phyloP scores from a whole-genome alignment of 192 early-diverging fungal genomes.

The Cladochytrium replicatum region DNA sequence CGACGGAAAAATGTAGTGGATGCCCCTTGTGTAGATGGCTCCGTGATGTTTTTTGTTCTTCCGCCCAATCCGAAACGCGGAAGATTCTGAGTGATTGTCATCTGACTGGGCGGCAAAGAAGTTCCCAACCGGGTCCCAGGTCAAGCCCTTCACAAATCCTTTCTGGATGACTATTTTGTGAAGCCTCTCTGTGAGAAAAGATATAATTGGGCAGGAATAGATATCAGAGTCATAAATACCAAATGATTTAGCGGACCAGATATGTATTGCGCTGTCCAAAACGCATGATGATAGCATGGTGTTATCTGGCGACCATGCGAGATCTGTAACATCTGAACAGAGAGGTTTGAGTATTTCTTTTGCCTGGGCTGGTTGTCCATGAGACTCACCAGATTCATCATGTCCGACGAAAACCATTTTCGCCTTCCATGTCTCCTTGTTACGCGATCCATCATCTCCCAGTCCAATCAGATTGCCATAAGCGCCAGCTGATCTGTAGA shows the following conservation, averaged over 20 bases:
- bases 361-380: background rate
- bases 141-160: constrained; percentile 92
- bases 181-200: constrained; percentile 32
- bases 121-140: constrained; percentile 92
- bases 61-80: constrained; percentile 76
- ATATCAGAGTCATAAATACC: too few relatives aligned
- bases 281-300: constrained; percentile 82
- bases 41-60: constrained; percentile 61
- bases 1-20: constrained; percentile 84
- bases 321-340: constrained; percentile 69
- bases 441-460: too few relatives aligned
- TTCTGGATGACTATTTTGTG: constrained; percentile 56
- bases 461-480: constrained; percentile 9
- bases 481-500: constrained; percentile 1
- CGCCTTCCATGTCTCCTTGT: constrained; percentile 63
- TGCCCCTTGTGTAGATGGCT: constrained; percentile 66
- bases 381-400: constrained; percentile 54
- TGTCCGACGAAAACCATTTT: constrained; percentile 69
- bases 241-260: constrained; percentile 83
- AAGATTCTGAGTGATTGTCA: constrained; percentile 83
- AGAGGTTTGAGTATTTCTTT: constrained; percentile 2
- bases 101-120: constrained; percentile 90
- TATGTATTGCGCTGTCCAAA: constrained; percentile 66
- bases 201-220: too few relatives aligned
- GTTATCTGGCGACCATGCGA: constrained; percentile 87